Conservation (phyloP, 1,139 yeast species). For the Pichia sp. region DNA sequence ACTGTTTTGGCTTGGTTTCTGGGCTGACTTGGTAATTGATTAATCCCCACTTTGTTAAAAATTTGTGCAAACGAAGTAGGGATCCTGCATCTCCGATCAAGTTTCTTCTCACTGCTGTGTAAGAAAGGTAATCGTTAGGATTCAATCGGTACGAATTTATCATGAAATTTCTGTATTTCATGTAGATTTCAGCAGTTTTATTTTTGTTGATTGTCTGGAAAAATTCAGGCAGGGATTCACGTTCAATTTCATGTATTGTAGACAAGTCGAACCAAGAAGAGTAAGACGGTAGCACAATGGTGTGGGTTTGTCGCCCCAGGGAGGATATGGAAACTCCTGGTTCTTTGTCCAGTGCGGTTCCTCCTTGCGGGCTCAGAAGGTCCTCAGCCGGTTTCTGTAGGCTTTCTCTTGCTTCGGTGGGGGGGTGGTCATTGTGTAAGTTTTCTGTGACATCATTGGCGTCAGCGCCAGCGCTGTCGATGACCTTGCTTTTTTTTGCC, state of each 20-base stretch:
- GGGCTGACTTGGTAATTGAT: conserved; percentile 89
- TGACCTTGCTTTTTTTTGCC: too few relatives aligned
- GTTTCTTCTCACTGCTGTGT: conserved; percentile 92
- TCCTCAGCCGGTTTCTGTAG: background rate
- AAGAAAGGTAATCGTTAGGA: conserved; percentile 88
- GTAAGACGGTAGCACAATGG: conserved; percentile 90
- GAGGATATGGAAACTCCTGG: conserved; percentile 20
- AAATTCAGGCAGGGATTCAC: conserved; percentile 84
- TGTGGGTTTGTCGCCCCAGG: conserved; percentile 62
- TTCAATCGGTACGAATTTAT: conserved; percentile 85
- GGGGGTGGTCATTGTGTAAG: background rate
- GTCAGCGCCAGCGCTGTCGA: too few relatives aligned
- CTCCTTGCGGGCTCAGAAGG: background rate
- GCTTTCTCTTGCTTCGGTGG: background rate
- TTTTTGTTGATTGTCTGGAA: conserved; percentile 62
- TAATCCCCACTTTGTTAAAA: conserved; percentile 92
- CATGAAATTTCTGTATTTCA: conserved; percentile 90
- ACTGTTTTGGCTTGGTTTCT: conserved; percentile 58
- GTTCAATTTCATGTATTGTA: conserved; percentile 59
- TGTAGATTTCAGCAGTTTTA: conserved; percentile 84
- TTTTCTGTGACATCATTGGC: too few relatives aligned
- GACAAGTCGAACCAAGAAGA: conserved; percentile 84
- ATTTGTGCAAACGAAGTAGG: conserved; percentile 82
- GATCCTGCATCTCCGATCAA: conserved; percentile 96
- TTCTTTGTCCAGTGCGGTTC: conserved; percentile 6